phyloP scores from a whole-genome alignment of 495 filamentous ascomycete species.

The Neurospora terricola region DNA sequence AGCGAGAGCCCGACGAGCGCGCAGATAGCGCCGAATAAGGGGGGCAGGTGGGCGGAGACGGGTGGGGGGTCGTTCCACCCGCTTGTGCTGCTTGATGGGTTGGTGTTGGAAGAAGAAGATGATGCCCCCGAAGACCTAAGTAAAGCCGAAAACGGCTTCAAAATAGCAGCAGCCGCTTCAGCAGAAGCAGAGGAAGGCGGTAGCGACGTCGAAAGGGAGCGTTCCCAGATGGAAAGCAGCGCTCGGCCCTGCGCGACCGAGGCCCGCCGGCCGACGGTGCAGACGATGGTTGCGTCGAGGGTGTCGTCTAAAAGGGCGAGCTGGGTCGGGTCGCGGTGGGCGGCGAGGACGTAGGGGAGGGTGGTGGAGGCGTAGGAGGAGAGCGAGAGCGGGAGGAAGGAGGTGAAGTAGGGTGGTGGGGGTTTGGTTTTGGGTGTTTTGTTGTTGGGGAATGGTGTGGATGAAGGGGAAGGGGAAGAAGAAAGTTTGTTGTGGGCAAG shows the following conservation, averaged over 20 bases:
- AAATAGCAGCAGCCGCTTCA: conserved; percentile 5
- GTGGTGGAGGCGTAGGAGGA: conserved; percentile 67
- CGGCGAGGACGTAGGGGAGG: conserved; percentile 76
- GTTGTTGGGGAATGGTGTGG: background rate
- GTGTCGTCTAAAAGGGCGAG: conserved; percentile 65
- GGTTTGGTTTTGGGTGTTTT: conserved; percentile 4
- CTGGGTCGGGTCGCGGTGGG: conserved; percentile 48
- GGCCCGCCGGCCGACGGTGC: conserved; percentile 77
- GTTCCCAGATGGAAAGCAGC: conserved; percentile 81
- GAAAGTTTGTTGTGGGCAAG: conserved; percentile 59
- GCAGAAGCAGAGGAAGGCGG: background rate
- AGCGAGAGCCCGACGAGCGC: conserved; percentile 49
- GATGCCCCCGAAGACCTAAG: conserved; percentile 11
- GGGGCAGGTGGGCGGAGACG: conserved; percentile 60
- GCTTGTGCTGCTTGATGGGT: background rate
- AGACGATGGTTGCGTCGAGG: conserved; percentile 77
- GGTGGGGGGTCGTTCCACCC: conserved; percentile 15
- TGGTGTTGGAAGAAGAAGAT: background rate
- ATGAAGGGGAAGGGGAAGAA: conserved; percentile 5
- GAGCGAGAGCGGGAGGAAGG: conserved; percentile 72
- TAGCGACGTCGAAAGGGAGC: conserved; percentile 43
- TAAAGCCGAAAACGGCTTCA: conserved; percentile 27
- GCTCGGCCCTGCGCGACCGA: conserved; percentile 78
- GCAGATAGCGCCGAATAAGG: conserved; percentile 69
- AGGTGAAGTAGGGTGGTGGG: conserved; percentile 44